Percentiles rank a stretch among this genome's conserved stretches.
phyloP scores from a whole-genome alignment of 805 yeast species.

The Yamadazyma tumulicola region DNA sequence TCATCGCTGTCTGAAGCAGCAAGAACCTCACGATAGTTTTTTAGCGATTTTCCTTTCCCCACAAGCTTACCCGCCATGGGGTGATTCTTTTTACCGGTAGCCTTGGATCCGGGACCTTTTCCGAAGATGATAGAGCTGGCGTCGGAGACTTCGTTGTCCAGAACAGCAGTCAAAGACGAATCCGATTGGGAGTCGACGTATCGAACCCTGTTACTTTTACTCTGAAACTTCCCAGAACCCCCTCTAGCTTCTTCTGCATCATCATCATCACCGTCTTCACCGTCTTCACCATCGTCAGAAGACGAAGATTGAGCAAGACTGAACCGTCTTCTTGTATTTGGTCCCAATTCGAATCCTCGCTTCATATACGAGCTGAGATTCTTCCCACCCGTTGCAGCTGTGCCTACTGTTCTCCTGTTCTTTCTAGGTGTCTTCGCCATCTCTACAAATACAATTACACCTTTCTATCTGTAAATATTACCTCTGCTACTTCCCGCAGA shows the following conservation, averaged over 20 bases:
- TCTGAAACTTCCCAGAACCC: too few relatives aligned
- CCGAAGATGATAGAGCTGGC: constrained; percentile 5
- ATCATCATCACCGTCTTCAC: constrained; percentile 2
- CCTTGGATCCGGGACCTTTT: constrained; percentile 3
- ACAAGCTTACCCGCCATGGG: background rate
- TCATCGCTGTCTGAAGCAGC: constrained; percentile 2
- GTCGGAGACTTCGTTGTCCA: constrained; percentile 21
- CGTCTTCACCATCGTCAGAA: constrained; percentile 13
- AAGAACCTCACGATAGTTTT: constrained; percentile 1
- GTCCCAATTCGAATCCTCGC: constrained; percentile 10
- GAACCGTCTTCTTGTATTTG: constrained; percentile 23
- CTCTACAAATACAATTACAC: too few relatives aligned
- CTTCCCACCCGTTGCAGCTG: constrained; percentile 27
- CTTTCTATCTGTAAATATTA: too few relatives aligned
- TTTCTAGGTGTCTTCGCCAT: constrained; percentile 12
- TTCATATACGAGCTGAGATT: constrained; percentile 23
- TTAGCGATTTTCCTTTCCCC: constrained; percentile 6
- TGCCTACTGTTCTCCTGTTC: constrained; percentile 6
- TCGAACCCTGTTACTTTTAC: background rate
- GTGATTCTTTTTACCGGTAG: constrained; percentile 7
- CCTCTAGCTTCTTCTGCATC: background rate
- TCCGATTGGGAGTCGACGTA: constrained; percentile 27
- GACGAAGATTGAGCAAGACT: constrained; percentile 34
- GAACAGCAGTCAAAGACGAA: constrained; percentile 39
- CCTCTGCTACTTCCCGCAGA: too few relatives aligned